Evolutionary conservation across 2,329 filamentous ascomycete genomes (phyloP), one percentile per base, ranked within the genome.

Genomic region (Tolypocladium amazonense): DNA sequence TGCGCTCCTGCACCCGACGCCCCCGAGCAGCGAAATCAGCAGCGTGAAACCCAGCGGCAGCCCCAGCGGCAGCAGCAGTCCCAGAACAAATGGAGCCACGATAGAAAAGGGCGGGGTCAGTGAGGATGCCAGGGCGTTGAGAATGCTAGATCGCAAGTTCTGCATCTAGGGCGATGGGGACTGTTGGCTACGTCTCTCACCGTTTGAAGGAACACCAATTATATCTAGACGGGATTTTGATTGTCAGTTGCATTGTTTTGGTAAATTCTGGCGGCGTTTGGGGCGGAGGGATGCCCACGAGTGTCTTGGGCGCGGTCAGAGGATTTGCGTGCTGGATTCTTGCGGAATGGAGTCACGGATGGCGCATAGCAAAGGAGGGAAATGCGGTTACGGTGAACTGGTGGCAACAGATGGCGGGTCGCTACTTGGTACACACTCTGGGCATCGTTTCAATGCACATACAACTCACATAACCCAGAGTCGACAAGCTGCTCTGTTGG

Each of bases 61-160:
- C 56, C 71, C 71, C 63, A 78, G 78, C 65, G 76, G 74, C 9
- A 69, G 69, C 63, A 82, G 79, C 64, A 75, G 70, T 58, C 71
- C 71, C 8, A 69, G 72, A 57, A 61, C 66, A 25, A 66, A 61
- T 41, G 68, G 62, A 27, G 57, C 67, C 20, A 67, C 65, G 23
- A 63, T 65, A 11, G 72, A 74, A 56, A 70, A 71, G 61, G 65
- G 67, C 33, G 81, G 78, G 6, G 84, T 82, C 56, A 75, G 80
- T 23, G 87, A 89, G 69, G 88, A 90, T 64, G 81, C 80, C 62
- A 78, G 86, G 64, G 86, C 86, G 1, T 71, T 90, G 54, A 79
- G 84, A 63, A 85, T 88, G 68, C 75, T 90, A 56, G 84, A 90
- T 71, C 77, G 79, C 63, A 82, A 82, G 65, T 83, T 83, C 65